A percentile compares a stretch with the other conserved stretches of the same genome.
Conservation (phyloP, 192 early-diverging fungal genomes). For the Entomortierella parvispora region DNA sequence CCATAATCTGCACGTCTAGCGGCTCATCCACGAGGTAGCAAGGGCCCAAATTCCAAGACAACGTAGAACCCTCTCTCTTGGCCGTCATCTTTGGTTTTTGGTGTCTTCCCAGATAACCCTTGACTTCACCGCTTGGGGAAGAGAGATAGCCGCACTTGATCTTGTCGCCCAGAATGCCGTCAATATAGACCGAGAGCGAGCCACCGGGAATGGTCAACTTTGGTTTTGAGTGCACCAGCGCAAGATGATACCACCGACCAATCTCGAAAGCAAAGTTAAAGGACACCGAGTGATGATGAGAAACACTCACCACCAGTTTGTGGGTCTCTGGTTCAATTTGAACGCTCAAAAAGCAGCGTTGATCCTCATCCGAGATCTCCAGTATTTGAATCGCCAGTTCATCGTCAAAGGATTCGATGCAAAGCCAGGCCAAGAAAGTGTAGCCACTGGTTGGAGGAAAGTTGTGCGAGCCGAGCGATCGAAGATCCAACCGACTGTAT, state of each 20-base stretch:
- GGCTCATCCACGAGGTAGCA: conserved; percentile 71
- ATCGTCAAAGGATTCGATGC: conserved; percentile 66
- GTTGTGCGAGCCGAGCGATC: conserved; percentile 47
- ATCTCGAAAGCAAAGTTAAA: conserved; percentile 66
- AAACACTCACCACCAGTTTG: conserved; percentile 54
- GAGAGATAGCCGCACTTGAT: conserved; percentile 68
- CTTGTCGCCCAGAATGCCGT: conserved; percentile 66
- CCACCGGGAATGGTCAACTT: conserved; percentile 52
- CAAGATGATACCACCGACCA: conserved; percentile 75
- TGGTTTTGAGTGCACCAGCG: conserved; percentile 70
- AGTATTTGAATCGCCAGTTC: conserved; percentile 55
- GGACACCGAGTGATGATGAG: conserved; percentile 53
- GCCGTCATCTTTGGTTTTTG: conserved; percentile 45
- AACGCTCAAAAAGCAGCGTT: conserved; percentile 54
- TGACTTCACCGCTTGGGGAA: conserved; percentile 48
- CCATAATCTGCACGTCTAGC: conserved; percentile 67
- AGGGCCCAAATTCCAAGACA: conserved; percentile 73
- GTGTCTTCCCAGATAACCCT: conserved; percentile 56
- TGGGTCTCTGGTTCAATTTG: conserved; percentile 58
- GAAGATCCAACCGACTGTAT: conserved; percentile 57
- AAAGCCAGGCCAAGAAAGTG: conserved; percentile 69
- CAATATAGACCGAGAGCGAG: conserved; percentile 67
- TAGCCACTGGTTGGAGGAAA: conserved; percentile 71
- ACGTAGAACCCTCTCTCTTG: conserved; percentile 36
- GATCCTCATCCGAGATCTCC: conserved; percentile 60